Evolutionary conservation across 2,329 filamentous ascomycete genomes (phyloP).

Genomic region (Colletotrichum sojae): DNA sequence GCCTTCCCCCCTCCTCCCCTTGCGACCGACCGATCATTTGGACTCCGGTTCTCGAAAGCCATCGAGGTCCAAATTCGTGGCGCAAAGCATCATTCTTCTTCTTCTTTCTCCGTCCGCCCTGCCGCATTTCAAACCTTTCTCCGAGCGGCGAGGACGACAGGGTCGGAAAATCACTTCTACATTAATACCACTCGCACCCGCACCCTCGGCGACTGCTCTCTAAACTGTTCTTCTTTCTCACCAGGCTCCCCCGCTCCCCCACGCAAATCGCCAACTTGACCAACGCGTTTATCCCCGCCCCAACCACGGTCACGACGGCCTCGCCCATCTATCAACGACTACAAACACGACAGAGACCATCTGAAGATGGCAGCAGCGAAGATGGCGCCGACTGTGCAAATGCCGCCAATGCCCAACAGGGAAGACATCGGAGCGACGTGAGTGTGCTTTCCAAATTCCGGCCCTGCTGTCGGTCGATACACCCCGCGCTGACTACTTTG

Average conservation of each 20-base stretch:
- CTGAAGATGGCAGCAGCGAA: conserved; percentile 51
- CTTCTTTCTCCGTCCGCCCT: conserved; percentile 2
- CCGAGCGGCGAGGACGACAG: not conserved
- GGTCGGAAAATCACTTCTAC: conserved; percentile 3
- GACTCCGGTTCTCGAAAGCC: conserved; percentile 15
- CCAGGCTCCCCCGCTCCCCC: conserved; percentile 29
- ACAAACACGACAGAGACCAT: conserved; percentile 26
- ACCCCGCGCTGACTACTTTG: conserved; percentile 37
- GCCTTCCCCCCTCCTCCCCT: conserved; percentile 25
- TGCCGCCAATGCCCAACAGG: conserved; percentile 72
- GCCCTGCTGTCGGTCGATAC: conserved; percentile 12
- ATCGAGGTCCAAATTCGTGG: not conserved
- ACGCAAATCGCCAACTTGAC: conserved; percentile 12
- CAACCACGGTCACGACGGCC: conserved; percentile 45
- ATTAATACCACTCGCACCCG: not conserved
- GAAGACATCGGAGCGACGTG: conserved; percentile 72
- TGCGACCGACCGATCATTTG: conserved; percentile 25
- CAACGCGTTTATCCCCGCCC: conserved; percentile 33
- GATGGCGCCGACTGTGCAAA: conserved; percentile 56
- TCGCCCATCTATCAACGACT: conserved; percentile 32
- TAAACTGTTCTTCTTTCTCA: conserved; percentile 25
- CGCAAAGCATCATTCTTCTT: conserved; percentile 22
- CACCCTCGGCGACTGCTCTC: conserved; percentile 15
- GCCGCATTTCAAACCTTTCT: conserved; percentile 5
- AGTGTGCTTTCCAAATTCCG: conserved; percentile 35